Evolutionary conservation across 2,329 filamentous ascomycete genomes (phyloP).

Genomic region (Aspergillus sp.): DNA sequence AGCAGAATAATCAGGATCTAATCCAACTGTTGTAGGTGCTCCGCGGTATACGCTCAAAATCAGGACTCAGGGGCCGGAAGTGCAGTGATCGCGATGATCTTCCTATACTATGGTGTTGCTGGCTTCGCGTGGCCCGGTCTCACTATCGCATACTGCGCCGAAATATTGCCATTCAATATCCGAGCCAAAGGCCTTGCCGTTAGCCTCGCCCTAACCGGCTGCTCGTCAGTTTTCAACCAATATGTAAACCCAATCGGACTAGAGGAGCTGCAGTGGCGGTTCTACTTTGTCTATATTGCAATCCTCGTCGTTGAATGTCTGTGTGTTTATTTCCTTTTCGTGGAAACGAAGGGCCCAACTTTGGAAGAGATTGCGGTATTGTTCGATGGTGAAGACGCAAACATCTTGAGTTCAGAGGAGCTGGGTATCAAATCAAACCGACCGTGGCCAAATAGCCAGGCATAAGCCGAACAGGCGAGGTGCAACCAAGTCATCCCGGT

Average conservation of each 20-base stretch:
- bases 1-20: not conserved
- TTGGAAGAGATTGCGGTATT: conserved; percentile 38
- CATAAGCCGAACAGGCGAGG: not conserved
- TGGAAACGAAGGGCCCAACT: conserved; percentile 34
- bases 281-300: conserved; percentile 39
- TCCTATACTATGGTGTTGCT: conserved; percentile 35
- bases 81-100: conserved; percentile 34
- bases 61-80: conserved; percentile 21
- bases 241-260: conserved; percentile 35
- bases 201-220: conserved; percentile 19
- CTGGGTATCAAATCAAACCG: conserved; percentile 11
- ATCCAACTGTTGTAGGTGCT: conserved; percentile 27
- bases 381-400: conserved; percentile 21
- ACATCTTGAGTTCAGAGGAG: conserved; percentile 6
- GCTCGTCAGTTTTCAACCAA: conserved; percentile 34
- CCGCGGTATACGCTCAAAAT: conserved; percentile 34
- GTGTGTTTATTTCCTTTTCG: conserved; percentile 37
- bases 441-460: not conserved
- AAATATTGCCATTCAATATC: conserved; percentile 52
- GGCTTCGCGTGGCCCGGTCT: conserved; percentile 22
- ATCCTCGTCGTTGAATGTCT: conserved; percentile 31
- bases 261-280: conserved; percentile 33
- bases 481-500: not conserved
- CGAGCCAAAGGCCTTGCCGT: conserved; percentile 49
- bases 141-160: conserved; percentile 44